Evolutionary conservation across 106 monocot genomes (phyloP).

Genomic region (Cymbidium sinense): DNA sequence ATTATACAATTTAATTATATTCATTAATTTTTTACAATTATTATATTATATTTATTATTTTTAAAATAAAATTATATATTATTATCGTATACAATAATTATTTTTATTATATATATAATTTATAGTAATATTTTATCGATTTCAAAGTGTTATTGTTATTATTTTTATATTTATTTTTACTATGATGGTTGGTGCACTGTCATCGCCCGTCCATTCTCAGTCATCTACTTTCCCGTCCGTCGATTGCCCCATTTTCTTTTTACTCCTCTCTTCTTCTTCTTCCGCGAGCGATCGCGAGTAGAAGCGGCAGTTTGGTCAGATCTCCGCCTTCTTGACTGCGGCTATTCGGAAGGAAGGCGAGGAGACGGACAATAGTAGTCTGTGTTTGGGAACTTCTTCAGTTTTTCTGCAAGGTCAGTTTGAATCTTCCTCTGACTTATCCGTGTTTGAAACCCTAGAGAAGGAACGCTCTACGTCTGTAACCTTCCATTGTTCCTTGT

Average conservation of each 20-base stretch:
- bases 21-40: too few species aligned
- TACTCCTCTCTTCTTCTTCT: not conserved
- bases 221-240: not conserved
- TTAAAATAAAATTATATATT: too few species aligned
- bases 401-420: not conserved
- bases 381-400: not conserved
- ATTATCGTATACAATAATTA: too few species aligned
- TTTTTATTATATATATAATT: too few species aligned
- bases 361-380: not conserved
- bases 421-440: not conserved
- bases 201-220: slow-evolving; percentile 2
- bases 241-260: not conserved
- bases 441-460: not conserved
- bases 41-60: too few species aligned
- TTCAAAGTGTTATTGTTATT: too few species aligned
- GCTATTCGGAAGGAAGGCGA: not conserved
- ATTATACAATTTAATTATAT: too few species aligned
- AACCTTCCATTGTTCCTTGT: not conserved
- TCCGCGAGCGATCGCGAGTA: not conserved
- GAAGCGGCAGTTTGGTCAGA: not conserved
- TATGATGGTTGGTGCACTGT: too few species aligned
- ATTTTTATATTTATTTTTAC: too few species aligned
- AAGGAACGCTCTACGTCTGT: not conserved
- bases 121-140: too few species aligned
- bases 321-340: not conserved